Conservation (phyloP, 164 flowering plant genomes). For the Liquidambar formosana region DNA sequence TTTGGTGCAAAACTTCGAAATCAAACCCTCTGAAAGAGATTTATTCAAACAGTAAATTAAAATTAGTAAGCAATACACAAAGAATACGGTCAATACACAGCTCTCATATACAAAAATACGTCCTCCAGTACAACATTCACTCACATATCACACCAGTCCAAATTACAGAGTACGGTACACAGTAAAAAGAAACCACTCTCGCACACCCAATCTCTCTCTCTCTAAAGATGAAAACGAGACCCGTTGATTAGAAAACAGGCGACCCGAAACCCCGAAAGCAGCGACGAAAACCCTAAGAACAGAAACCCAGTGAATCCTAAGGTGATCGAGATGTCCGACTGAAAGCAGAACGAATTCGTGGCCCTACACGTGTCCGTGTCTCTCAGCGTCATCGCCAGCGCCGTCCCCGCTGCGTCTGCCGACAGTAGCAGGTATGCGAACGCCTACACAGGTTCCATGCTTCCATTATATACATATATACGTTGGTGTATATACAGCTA, state of each 20-base stretch:
- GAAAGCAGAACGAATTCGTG: conserved; percentile 59
- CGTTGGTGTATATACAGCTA: no score
- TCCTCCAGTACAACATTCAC: no score
- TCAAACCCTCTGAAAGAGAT: no score
- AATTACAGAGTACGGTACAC: no score
- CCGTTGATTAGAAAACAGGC: conserved; percentile 72
- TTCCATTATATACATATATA: no score
- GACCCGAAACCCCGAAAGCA: conserved; percentile 80
- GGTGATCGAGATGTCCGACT: conserved; percentile 59
- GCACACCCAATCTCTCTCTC: conserved; percentile 1
- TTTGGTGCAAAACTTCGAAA: no score
- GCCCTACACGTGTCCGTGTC: conserved; percentile 47
- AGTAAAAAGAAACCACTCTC: neutral
- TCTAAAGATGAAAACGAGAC: conserved; percentile 67
- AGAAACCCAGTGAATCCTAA: conserved; percentile 77
- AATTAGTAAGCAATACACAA: no score
- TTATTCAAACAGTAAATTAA: no score
- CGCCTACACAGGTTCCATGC: conserved; percentile 37
- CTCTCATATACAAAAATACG: no score
- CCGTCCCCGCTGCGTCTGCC: conserved; percentile 73
- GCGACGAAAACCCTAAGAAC: conserved; percentile 59
- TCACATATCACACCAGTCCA: no score
- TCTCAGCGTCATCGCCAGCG: conserved; percentile 43
- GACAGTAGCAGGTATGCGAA: conserved; percentile 76
- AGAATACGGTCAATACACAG: no score